A percentile compares a stretch with the other conserved stretches of the same genome.
These are phyloP conservation scores for Sanghuangporus baumii DNA, from an alignment of 1,284 basidiomycete species.

Conservation along the genomic window DNA sequence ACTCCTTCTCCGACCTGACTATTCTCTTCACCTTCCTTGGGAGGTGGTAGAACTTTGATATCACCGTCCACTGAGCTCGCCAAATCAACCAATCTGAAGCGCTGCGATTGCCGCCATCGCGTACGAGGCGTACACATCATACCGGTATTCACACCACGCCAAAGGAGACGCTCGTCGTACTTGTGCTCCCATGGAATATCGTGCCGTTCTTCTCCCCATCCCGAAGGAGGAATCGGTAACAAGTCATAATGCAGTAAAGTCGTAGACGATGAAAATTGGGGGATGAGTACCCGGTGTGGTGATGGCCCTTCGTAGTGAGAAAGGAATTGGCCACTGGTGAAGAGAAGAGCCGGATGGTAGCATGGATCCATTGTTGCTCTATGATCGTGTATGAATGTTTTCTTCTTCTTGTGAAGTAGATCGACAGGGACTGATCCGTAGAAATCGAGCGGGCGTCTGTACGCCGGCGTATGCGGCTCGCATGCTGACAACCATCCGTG, in stretches of 20 bases:
- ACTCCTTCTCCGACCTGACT: constrained; percentile 39
- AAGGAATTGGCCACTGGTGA: constrained; percentile 50
- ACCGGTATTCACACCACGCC: constrained; percentile 66
- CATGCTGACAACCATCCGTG: constrained; percentile 18
- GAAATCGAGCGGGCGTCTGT: constrained; percentile 11
- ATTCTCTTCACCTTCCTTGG: constrained; percentile 20
- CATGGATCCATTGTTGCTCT: constrained; percentile 53
- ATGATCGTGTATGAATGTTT: constrained; percentile 47
- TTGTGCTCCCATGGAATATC: constrained; percentile 56
- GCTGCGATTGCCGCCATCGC: constrained; percentile 50
- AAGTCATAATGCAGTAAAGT: constrained; percentile 57
- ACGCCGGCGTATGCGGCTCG: constrained; percentile 10
- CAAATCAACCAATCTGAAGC: constrained; percentile 32
- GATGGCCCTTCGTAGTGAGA: constrained; percentile 46
- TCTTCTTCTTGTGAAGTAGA: constrained; percentile 22
- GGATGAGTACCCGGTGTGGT: constrained; percentile 38
- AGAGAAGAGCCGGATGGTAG: constrained; percentile 43
- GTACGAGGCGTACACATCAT: constrained; percentile 40
- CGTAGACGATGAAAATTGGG: constrained; percentile 51
- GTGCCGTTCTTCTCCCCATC: constrained; percentile 35
- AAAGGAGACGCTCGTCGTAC: constrained; percentile 49
- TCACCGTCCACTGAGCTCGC: constrained; percentile 32
- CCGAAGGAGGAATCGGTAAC: constrained; percentile 44
- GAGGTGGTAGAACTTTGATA: constrained; percentile 30
- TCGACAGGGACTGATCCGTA: constrained; percentile 5